Evolutionary conservation across 257 asterid genomes (phyloP).

Genomic region (Ophiorrhiza pumila): DNA sequence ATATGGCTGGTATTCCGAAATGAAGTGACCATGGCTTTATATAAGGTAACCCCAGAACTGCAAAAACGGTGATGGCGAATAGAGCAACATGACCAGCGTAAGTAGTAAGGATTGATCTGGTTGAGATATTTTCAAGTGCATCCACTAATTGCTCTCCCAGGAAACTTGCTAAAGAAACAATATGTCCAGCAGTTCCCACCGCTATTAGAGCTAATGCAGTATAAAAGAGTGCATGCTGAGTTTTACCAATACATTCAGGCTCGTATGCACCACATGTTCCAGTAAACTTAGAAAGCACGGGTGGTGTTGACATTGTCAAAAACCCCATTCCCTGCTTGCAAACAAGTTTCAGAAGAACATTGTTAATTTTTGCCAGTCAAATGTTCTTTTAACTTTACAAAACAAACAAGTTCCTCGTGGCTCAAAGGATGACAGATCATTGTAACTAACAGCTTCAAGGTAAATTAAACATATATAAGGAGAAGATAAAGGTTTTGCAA

Average conservation of each 20-base stretch:
- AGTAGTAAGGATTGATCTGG: background rate
- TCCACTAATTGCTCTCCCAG: slow-evolving; percentile 14
- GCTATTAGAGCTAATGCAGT: slow-evolving; percentile 22
- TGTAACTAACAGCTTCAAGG: background rate
- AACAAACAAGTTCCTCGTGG: background rate
- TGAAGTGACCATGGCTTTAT: slow-evolving; percentile 32
- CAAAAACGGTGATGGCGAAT: slow-evolving; percentile 8
- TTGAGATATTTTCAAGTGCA: slow-evolving; percentile 1
- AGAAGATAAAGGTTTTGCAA: background rate
- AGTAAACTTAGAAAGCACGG: slow-evolving; percentile 20
- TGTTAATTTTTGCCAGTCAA: background rate
- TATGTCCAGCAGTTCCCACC: slow-evolving; percentile 24
- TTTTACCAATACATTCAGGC: slow-evolving; percentile 28
- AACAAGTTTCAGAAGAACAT: background rate
- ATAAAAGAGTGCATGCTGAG: slow-evolving; percentile 24
- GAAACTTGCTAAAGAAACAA: slow-evolving; percentile 16
- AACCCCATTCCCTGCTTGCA: slow-evolving; percentile 30
- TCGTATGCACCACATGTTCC: slow-evolving; percentile 22
- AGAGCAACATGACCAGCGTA: slow-evolving; percentile 8
- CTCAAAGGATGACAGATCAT: background rate
- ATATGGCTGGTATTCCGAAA: slow-evolving; percentile 29
- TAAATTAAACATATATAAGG: too few species aligned
- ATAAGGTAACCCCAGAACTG: slow-evolving; percentile 25
- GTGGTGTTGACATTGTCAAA: slow-evolving; percentile 31
- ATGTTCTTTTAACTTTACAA: background rate